phyloP scores from a whole-genome alignment of 2,329 filamentous ascomycete genomes.

The Rutstroemia sp. region DNA sequence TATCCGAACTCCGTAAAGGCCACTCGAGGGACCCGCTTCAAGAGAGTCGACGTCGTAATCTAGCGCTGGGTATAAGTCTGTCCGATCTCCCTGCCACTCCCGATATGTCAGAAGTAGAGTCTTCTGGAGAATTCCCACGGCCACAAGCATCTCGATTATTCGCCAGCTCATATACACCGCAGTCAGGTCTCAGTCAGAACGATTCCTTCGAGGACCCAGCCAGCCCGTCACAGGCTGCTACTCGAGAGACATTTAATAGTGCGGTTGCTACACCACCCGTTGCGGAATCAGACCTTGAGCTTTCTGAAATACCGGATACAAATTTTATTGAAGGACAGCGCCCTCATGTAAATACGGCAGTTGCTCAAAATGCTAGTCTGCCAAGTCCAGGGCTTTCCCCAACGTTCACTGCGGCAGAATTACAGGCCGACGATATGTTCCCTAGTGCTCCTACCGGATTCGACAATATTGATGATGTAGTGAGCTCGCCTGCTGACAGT shows the following conservation, averaged over 20 bases:
- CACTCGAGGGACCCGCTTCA: slow-evolving; percentile 12
- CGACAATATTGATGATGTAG: slow-evolving; percentile 33
- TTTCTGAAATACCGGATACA: slow-evolving; percentile 45
- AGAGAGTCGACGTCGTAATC: slow-evolving; percentile 12
- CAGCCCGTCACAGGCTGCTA: slow-evolving; percentile 14
- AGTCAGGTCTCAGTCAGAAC: slow-evolving; percentile 37
- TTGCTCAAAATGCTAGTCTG: slow-evolving; percentile 80
- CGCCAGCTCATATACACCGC: slow-evolving; percentile 39
- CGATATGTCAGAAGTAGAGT: slow-evolving; percentile 47
- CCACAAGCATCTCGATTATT: slow-evolving; percentile 13
- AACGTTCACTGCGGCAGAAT: slow-evolving; percentile 65
- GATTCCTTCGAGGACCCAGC: slow-evolving; percentile 24
- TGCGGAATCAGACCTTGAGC: slow-evolving; percentile 62
- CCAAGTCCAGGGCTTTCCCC: slow-evolving; percentile 93
- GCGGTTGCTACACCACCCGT: slow-evolving; percentile 69
- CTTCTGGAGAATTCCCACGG: slow-evolving; percentile 22
- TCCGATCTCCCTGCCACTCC: slow-evolving; percentile 44
- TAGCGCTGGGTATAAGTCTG: slow-evolving; percentile 20
- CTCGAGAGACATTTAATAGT: slow-evolving; percentile 49
- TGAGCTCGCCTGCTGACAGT: slow-evolving; percentile 24
- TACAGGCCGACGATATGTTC: slow-evolving; percentile 14
- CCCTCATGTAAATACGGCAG: slow-evolving; percentile 57
- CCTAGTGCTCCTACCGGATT: slow-evolving; percentile 30
- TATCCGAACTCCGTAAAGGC: background rate
- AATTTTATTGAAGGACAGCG: slow-evolving; percentile 41